Evolutionary conservation across 352 stramenopile species (phyloP).

Genomic region (Globisporangium recalcitrans): DNA sequence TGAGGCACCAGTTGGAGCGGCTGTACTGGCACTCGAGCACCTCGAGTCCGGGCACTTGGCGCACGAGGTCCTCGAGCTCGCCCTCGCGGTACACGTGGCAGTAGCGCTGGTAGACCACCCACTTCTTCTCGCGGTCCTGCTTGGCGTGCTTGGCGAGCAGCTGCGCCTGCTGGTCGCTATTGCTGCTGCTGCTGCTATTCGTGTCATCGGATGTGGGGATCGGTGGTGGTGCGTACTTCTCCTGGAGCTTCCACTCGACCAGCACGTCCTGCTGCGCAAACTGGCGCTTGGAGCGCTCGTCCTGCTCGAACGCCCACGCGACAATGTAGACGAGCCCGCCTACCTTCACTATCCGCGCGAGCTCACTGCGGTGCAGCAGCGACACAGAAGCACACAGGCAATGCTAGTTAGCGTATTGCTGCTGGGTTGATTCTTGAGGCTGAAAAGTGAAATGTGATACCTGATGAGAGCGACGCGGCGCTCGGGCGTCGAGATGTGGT

Average conservation of each 20-base stretch:
- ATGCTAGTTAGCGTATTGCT: neutral
- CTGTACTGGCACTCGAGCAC: conserved; percentile 63
- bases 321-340: conserved; percentile 59
- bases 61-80: conserved; percentile 63
- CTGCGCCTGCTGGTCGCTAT: neutral
- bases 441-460: conserved; percentile 18
- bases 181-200: neutral
- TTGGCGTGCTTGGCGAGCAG: conserved; percentile 29
- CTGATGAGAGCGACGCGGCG: conserved; percentile 63
- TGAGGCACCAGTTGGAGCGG: conserved; percentile 73
- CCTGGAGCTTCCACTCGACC: conserved; percentile 83
- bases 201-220: conserved; percentile 4
- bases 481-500: conserved; percentile 78
- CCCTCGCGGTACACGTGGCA: conserved; percentile 76
- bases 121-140: conserved; percentile 43
- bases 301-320: conserved; percentile 82
- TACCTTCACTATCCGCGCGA: conserved; percentile 57
- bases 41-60: conserved; percentile 45
- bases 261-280: conserved; percentile 81
- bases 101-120: conserved; percentile 80
- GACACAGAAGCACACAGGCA: neutral
- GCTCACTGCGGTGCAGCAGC: conserved; percentile 33
- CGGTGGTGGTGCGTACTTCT: conserved; percentile 49
- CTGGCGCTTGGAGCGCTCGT: conserved; percentile 63
- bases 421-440: neutral